Base-by-base conservation (phyloP, 495 filamentous ascomycete genomes). In the Daldinia loculata region DNA sequence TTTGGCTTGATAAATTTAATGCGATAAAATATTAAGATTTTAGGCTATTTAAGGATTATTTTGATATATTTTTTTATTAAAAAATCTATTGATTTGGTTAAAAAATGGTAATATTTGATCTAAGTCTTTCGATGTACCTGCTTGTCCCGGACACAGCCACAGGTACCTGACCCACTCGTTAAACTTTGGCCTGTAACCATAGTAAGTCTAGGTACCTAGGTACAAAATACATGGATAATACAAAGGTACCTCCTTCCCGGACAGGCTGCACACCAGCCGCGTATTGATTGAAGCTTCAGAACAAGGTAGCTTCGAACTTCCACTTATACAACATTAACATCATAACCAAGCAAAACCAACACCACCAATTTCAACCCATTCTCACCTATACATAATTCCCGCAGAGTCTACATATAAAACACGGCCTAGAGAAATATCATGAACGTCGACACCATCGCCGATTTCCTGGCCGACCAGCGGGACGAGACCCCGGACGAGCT, bases 401-500 rank as follows among this genome's bases (percentile, higher is more conserved):
- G 6, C 11, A 17, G 19, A 39, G 14, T n/a, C 19, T 26, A 19
- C 51, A 62, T 38, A 45, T 11, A 39, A 66, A 63, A 32, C 43
- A 50, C 50, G 48, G 53, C 60, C 14, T 61, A 26, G 9, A 51
- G 29, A 66, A 41, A 52, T 77, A 81, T 66, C 77, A 94, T 94
- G 92, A 91, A 91, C 81, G 88, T 88, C 81, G 90, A 96, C 78
- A 91, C 90, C 72, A 93, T 99, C 79, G 86, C 93, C 77, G 92
- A 97, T 81, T 95, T 97, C 84, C 91, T 99, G 63, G 87, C 86
- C 63, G 91, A 95, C 63, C 92, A 95, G 85, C 92, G 95, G 78
- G 88, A 90, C 70, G 88, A 91, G 75, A 91, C 94, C 76, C 93
- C 94, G 62, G 91, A 92, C 63, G 91, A 97, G 76, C 87, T 95